Conservation (phyloP, 2,329 filamentous ascomycete species). For the Aspergillus sp. region DNA sequence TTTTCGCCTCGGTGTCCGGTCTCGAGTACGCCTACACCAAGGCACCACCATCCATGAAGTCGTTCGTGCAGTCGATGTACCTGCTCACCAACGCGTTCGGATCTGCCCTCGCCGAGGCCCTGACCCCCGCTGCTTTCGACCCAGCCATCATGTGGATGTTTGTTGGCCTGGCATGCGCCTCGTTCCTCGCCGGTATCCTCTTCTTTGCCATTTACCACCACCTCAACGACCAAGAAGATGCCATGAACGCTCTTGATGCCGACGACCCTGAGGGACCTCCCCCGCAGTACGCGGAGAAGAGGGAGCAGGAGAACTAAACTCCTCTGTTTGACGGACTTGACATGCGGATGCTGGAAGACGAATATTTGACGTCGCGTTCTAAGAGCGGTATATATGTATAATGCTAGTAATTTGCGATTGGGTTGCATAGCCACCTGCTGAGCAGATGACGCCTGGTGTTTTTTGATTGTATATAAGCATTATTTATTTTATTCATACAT, state of each 20-base stretch:
- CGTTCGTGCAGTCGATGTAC: constrained; percentile 58
- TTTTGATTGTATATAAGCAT: neutral
- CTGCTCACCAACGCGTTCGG: constrained; percentile 60
- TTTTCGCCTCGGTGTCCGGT: constrained; percentile 64
- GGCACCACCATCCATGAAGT: constrained; percentile 68
- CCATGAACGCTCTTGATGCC: constrained; percentile 51
- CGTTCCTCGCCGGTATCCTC: constrained; percentile 49
- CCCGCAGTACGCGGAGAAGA: neutral
- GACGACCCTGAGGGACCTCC: constrained; percentile 29
- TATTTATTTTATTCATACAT: neutral
- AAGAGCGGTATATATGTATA: neutral
- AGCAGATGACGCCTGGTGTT: neutral
- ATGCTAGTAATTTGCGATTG: neutral
- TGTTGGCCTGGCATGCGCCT: constrained; percentile 53
- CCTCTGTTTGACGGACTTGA: neutral
- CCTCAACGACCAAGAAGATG: constrained; percentile 51
- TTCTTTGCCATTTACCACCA: constrained; percentile 56
- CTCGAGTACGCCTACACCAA: constrained; percentile 75
- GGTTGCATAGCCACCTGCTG: neutral
- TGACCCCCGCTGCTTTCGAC: constrained; percentile 61
- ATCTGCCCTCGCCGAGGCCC: constrained; percentile 59
- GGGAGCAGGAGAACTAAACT: neutral
- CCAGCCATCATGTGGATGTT: constrained; percentile 69
- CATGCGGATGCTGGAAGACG: neutral
- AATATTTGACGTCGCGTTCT: neutral